phyloP scores from a whole-genome alignment of 768 basidiomycete genomes.

The Russula lepida region DNA sequence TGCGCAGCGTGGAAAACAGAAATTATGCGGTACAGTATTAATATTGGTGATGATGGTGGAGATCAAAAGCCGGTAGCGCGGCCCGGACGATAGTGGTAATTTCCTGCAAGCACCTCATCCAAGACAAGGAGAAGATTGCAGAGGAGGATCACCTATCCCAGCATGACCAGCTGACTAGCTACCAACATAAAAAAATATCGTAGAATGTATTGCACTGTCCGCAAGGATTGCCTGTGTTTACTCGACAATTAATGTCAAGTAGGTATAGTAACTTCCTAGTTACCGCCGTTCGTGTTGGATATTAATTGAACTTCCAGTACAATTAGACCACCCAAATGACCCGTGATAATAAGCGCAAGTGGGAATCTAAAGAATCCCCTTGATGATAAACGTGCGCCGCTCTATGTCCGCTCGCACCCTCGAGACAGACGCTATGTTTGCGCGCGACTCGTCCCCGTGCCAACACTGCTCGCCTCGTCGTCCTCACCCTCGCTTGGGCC shows the following conservation, averaged over 20 bases:
- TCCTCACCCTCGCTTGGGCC: constrained; percentile 38
- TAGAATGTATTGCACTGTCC: background rate
- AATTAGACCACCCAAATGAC: constrained; percentile 4
- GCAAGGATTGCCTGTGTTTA: background rate
- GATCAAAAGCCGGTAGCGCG: background rate
- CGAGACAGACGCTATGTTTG: background rate
- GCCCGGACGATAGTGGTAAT: too few species aligned
- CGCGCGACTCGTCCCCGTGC: constrained; percentile 5
- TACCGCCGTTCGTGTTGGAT: background rate
- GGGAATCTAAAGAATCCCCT: constrained; percentile 1
- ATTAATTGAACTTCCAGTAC: constrained; percentile 2
- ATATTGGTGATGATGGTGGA: background rate
- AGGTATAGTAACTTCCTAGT: background rate
- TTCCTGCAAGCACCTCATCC: too few species aligned
- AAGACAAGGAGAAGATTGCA: background rate
- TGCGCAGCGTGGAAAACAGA: background rate
- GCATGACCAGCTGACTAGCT: background rate
- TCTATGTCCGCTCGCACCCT: background rate
- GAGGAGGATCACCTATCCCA: background rate
- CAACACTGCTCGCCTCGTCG: constrained; percentile 7
- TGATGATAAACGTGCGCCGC: background rate
- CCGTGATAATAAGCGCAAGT: background rate
- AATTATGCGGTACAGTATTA: background rate
- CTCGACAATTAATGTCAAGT: background rate
- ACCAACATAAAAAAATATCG: background rate